phyloP scores from a whole-genome alignment of 768 basidiomycete genomes.

The Sarcodon aspratus region DNA sequence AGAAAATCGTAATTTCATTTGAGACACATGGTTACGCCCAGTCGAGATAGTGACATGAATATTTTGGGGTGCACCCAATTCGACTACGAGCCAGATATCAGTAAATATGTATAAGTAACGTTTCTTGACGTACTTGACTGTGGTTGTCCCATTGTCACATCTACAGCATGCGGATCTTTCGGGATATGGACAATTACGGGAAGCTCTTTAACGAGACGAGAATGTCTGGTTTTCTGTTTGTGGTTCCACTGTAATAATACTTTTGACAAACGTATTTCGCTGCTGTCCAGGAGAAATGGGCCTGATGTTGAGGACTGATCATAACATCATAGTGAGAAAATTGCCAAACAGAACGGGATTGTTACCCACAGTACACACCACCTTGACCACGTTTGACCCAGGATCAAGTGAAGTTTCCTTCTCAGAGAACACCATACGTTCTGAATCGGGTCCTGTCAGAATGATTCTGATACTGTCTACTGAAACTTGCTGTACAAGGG shows the following conservation, averaged over 20 bases:
- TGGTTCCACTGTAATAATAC: conserved; percentile 58
- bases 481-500: conserved; percentile 36
- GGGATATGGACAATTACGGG: conserved; percentile 49
- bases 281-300: conserved; percentile 53
- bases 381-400: conserved; percentile 41
- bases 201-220: conserved; percentile 14
- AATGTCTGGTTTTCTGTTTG: conserved; percentile 16
- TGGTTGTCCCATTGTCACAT: conserved; percentile 54
- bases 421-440: conserved; percentile 45
- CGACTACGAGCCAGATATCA: conserved; percentile 29
- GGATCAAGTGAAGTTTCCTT: conserved; percentile 32
- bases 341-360: neutral
- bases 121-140: conserved; percentile 13
- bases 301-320: conserved; percentile 61
- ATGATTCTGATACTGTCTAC: conserved; percentile 51
- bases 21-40: conserved; percentile 55
- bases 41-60: conserved; percentile 49
- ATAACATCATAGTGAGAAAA: neutral
- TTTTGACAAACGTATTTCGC: conserved; percentile 52
- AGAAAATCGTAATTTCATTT: conserved; percentile 40
- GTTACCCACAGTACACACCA: conserved; percentile 64
- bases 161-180: conserved; percentile 47
- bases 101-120: neutral
- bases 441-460: conserved; percentile 52
- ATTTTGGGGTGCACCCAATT: conserved; percentile 46